Evolutionary conservation across 2,329 filamentous ascomycete species (phyloP).

Genomic region (Mycocentrospora acerina): DNA sequence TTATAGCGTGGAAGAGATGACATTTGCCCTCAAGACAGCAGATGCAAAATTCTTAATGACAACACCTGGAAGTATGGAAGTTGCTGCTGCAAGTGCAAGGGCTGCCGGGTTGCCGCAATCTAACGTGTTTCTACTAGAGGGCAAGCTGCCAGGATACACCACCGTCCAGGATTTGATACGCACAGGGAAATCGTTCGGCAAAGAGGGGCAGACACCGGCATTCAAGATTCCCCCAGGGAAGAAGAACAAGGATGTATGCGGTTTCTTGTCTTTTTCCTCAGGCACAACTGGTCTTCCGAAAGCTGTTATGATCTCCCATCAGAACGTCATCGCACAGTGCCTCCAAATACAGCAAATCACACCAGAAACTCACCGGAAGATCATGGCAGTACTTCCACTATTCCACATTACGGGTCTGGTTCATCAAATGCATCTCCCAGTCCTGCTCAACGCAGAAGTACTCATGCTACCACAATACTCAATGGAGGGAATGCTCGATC

Average conservation of each 20-base stretch:
- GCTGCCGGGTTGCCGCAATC: slow-evolving; percentile 56
- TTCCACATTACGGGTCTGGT: slow-evolving; percentile 42
- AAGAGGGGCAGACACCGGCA: slow-evolving; percentile 47
- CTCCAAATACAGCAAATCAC: slow-evolving; percentile 54
- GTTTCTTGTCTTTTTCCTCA: slow-evolving; percentile 46
- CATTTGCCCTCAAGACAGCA: slow-evolving; percentile 61
- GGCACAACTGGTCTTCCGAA: slow-evolving; percentile 44
- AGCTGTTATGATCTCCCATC: slow-evolving; percentile 39
- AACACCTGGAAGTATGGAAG: slow-evolving; percentile 55
- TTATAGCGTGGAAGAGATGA: slow-evolving; percentile 69
- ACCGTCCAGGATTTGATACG: slow-evolving; percentile 51
- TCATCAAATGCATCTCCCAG: slow-evolving; percentile 60
- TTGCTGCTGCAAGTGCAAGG: slow-evolving; percentile 57
- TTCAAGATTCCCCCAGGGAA: slow-evolving; percentile 56
- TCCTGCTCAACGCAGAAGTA: slow-evolving; percentile 65
- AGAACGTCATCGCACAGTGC: slow-evolving; percentile 55
- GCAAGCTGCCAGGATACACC: slow-evolving; percentile 52
- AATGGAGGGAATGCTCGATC: slow-evolving; percentile 53
- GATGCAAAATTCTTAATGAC: slow-evolving; percentile 62
- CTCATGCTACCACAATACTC: slow-evolving; percentile 66
- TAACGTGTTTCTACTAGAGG: slow-evolving; percentile 60
- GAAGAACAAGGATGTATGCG: slow-evolving; percentile 59
- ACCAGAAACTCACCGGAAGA: slow-evolving; percentile 44
- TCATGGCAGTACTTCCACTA: slow-evolving; percentile 37
- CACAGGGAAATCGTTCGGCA: slow-evolving; percentile 46